Conservation (phyloP, 345 rosid species). For the Pistacia integerrima region DNA sequence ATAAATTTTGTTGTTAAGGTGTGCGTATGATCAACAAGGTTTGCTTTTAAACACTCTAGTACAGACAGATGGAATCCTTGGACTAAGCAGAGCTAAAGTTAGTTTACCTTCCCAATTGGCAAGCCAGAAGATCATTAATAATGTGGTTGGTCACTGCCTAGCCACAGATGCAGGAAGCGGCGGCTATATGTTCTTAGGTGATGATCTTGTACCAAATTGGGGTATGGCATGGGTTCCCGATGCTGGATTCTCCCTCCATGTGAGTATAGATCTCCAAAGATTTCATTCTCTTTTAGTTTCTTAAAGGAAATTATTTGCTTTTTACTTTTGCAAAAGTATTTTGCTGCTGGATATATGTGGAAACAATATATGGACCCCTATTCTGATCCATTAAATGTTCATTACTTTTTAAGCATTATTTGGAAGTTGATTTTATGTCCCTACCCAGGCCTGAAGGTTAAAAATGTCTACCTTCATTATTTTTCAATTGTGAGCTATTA, state of each 20-base stretch:
- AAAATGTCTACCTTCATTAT: not conserved
- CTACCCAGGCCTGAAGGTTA: not conserved
- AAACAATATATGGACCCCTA: not conserved
- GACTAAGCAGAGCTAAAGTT: slow-evolving; percentile 78
- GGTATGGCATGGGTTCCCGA: slow-evolving; percentile 87
- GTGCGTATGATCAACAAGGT: slow-evolving; percentile 98
- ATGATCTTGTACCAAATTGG: slow-evolving; percentile 68
- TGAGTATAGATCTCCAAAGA: slow-evolving; percentile 40
- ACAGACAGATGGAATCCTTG: slow-evolving; percentile 89
- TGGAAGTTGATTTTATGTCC: not conserved
- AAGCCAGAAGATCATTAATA: slow-evolving; percentile 71
- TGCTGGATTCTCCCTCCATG: slow-evolving; percentile 58
- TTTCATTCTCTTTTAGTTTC: slow-evolving; percentile 14
- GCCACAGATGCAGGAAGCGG: slow-evolving; percentile 49
- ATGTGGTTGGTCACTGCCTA: slow-evolving; percentile 91
- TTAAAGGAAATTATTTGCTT: not conserved
- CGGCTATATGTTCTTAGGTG: slow-evolving; percentile 92
- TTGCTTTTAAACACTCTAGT: slow-evolving; percentile 63
- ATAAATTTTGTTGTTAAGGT: slow-evolving; percentile 47
- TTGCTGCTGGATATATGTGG: not conserved
- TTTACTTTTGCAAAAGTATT: not conserved
- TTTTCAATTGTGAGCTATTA: not conserved
- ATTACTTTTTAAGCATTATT: not conserved
- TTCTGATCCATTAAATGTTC: not conserved
- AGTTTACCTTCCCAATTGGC: slow-evolving; percentile 96